Evolutionary conservation across 305 asterid genomes (phyloP), one percentile per base, ranked within the genome.

Genomic region (Caryopteris hybrid): DNA sequence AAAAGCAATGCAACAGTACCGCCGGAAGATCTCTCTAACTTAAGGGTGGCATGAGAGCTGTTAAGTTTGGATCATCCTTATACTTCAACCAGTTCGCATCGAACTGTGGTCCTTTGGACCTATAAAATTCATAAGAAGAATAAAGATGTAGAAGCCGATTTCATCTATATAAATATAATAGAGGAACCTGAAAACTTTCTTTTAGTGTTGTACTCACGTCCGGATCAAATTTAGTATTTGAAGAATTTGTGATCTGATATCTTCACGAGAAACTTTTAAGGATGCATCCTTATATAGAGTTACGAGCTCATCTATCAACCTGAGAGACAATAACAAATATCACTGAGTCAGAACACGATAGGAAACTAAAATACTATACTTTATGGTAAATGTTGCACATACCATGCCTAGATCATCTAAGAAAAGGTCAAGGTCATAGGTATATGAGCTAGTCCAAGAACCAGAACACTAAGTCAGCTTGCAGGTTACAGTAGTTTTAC

Each of bases 301-400:
- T 53, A 94, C 86, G 39, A 94, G 96, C 72, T 94, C 97, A 48
- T 86, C 96, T 71, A 91, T 84, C 76, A 88, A 84, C 79, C 97
- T 91, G 89, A 69, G 54, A 79, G 59, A 61, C 75, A 71, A 21
- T 56, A 64, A 50, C 25, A 60, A 48, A 50, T 53, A 36, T 66
- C 33, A 64, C 45, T 43, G 20, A 50, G 43, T 29, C 17, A 48
- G 47, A 33, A 60, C 29, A 51, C 27, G 14, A 25, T 20, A 66
- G 13, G 53, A 71, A 62, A 73, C 11, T 12, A 46, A 36, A 58
- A 36, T 48, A 51, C 31, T 21, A 22, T 41, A 48, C 18, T 9
- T 47, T 9, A 12, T 39, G 41, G 10, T 8, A 10, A 9, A 9
- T 7, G 46, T 23, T 57, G 23, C 60, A 17, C 18, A 25, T 55